phyloP scores from a whole-genome alignment of 169 alveolate species.

The Cryptosporidium baileyi region DNA sequence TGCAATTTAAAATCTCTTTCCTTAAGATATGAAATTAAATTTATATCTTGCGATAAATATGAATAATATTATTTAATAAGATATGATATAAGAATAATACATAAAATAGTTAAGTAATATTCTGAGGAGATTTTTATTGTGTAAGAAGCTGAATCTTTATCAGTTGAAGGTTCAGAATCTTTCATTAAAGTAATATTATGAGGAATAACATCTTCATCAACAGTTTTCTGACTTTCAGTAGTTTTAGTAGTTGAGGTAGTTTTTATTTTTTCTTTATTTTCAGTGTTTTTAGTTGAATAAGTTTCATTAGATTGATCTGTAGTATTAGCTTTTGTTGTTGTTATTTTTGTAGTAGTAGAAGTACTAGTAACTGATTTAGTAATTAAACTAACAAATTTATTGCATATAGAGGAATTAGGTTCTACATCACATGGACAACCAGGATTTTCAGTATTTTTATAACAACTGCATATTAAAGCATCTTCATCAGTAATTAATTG shows the following conservation, averaged over 20 bases:
- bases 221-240: neutral
- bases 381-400: constrained; percentile 6
- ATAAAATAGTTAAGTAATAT: too few species aligned
- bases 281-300: neutral
- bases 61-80: too few species aligned
- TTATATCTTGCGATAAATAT: too few species aligned
- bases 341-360: neutral
- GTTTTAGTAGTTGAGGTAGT: neutral
- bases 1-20: too few species aligned
- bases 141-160: neutral
- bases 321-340: neutral
- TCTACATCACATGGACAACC: constrained; percentile 64
- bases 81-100: too few species aligned
- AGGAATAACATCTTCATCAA: constrained; percentile 9
- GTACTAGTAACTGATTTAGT: neutral
- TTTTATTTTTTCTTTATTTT: neutral
- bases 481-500: constrained; percentile 63
- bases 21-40: too few species aligned
- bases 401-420: constrained; percentile 34
- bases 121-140: neutral
- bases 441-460: constrained; percentile 44
- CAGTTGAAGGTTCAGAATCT: constrained; percentile 6
- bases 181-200: constrained; percentile 16
- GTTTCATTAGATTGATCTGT: neutral
- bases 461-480: constrained; percentile 60